These are phyloP conservation scores for Ganoderma meredithae DNA, from an alignment of 1,284 basidiomycete species.

Conservation along the genomic window DNA sequence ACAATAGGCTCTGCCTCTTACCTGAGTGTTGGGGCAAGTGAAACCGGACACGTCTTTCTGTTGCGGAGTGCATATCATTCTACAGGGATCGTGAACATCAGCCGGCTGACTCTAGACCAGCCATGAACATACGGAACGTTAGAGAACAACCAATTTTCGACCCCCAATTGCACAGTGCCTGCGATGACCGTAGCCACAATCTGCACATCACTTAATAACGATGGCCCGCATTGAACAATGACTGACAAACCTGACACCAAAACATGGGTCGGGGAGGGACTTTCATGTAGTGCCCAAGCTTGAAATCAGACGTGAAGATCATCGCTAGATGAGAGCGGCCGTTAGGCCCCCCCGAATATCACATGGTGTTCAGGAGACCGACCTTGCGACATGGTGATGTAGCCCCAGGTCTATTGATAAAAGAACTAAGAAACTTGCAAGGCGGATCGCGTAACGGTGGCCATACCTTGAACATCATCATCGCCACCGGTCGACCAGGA, in stretches of 20 bases:
- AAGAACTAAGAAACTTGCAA: background rate
- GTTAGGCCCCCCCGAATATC: background rate
- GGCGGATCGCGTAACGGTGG: background rate
- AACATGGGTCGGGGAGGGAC: slow-evolving; percentile 66
- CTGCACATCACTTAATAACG: slow-evolving; percentile 37
- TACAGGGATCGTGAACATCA: slow-evolving; percentile 10
- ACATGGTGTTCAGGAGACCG: slow-evolving; percentile 18
- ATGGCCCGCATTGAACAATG: background rate
- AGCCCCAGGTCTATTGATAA: slow-evolving; percentile 50
- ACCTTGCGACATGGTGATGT: slow-evolving; percentile 53
- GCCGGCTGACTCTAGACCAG: background rate
- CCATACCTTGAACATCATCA: slow-evolving; percentile 53
- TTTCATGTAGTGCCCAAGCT: slow-evolving; percentile 80
- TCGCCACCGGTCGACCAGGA: slow-evolving; percentile 54
- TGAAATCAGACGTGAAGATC: slow-evolving; percentile 70
- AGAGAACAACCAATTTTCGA: slow-evolving; percentile 74
- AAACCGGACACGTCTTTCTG: slow-evolving; percentile 57
- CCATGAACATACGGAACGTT: slow-evolving; percentile 51
- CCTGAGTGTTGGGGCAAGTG: slow-evolving; percentile 52
- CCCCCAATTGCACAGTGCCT: slow-evolving; percentile 67
- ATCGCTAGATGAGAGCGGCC: slow-evolving; percentile 25
- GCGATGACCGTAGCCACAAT: slow-evolving; percentile 69
- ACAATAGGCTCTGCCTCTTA: slow-evolving; percentile 26
- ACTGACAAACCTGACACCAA: slow-evolving; percentile 45
- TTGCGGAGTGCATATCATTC: slow-evolving; percentile 53